Evolutionary conservation across 192 early-diverging fungal genomes (phyloP).

Genomic region (Coemansia sp.): DNA sequence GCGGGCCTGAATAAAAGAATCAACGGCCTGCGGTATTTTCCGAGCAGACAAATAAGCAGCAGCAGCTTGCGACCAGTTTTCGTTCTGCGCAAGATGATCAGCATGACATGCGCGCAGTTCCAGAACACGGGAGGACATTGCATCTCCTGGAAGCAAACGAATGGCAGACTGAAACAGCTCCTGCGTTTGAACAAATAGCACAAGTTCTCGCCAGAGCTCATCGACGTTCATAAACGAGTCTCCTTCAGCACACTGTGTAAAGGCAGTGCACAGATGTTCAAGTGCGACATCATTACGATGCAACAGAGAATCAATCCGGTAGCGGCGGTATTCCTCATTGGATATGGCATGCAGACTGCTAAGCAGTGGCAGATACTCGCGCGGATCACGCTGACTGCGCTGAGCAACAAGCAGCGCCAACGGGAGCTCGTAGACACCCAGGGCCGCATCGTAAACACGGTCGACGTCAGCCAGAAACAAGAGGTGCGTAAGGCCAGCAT

Average conservation of each 20-base stretch:
- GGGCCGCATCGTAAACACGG: slow-evolving; percentile 82
- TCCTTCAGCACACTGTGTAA: slow-evolving; percentile 27
- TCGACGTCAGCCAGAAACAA: slow-evolving; percentile 91
- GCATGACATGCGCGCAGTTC: slow-evolving; percentile 59
- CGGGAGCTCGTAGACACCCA: slow-evolving; percentile 92
- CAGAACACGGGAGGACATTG: slow-evolving; percentile 36
- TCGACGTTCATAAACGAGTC: slow-evolving; percentile 21
- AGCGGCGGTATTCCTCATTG: slow-evolving; percentile 73
- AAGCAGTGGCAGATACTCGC: slow-evolving; percentile 91
- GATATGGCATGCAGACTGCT: slow-evolving; percentile 74
- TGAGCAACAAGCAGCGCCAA: slow-evolving; percentile 95
- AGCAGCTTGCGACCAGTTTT: slow-evolving; percentile 53
- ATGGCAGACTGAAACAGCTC: slow-evolving; percentile 64
- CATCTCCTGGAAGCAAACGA: slow-evolving; percentile 52
- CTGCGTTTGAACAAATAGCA: slow-evolving; percentile 65
- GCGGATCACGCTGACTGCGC: slow-evolving; percentile 93
- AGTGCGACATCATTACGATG: slow-evolving; percentile 68
- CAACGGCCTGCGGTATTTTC: slow-evolving; percentile 16
- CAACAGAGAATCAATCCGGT: slow-evolving; percentile 85
- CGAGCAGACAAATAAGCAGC: slow-evolving; percentile 37
- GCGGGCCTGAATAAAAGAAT: slow-evolving; percentile 32
- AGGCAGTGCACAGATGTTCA: slow-evolving; percentile 58
- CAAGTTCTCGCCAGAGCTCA: slow-evolving; percentile 47
- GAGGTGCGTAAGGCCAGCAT: slow-evolving; percentile 84
- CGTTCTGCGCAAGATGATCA: slow-evolving; percentile 57